Evolutionary conservation across 192 early-diverging fungal genomes (phyloP), one percentile per base, ranked within the genome.

Genomic region (Lobulomyces angularis): DNA sequence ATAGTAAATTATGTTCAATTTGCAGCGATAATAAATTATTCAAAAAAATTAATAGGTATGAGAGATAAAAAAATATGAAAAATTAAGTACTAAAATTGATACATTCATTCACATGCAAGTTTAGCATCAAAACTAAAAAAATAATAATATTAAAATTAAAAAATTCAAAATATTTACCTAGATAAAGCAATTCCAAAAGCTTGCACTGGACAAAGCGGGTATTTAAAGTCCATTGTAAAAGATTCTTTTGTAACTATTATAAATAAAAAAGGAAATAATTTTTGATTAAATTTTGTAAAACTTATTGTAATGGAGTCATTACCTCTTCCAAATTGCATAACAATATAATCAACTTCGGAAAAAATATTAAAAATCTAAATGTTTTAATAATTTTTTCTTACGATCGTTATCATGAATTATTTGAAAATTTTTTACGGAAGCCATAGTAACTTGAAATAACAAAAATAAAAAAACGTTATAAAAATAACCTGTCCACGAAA

Each of bases 401-500:
- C 83, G 59, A 53, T 93, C 87, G 29, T 90, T 71, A 24, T 87
- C 82, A 49, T 88, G 84, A 11, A 97, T 82, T 24, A 97, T 83
- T 61, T 95, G 91, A 52, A 97, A 92, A 55, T 95, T 97, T 51
- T 97, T 97, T 8, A 95, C 91, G 0, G 88, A 91, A 0, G 90
- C 79, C 45, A 81, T 46, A 7, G 78, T 79, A 1, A 97, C 87
- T n/a, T n/a, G n/a, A n/a, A n/a, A n/a, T n/a, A n/a, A n/a, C n/a
- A n/a, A n/a, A n/a, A n/a, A n/a, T n/a, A n/a, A n/a, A n/a, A n/a
- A n/a, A n/a, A n/a, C n/a, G n/a, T n/a, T n/a, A n/a, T n/a, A n/a
- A n/a, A n/a, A n/a, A n/a, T n/a, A n/a, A n/a, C n/a, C n/a, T n/a
- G n/a, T n/a, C n/a, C n/a, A n/a, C n/a, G n/a, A n/a, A n/a, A n/a